Evolutionary conservation across 2,329 filamentous ascomycete species (phyloP), one percentile per base, ranked within the genome.

Genomic region (Blastomyces silverae): DNA sequence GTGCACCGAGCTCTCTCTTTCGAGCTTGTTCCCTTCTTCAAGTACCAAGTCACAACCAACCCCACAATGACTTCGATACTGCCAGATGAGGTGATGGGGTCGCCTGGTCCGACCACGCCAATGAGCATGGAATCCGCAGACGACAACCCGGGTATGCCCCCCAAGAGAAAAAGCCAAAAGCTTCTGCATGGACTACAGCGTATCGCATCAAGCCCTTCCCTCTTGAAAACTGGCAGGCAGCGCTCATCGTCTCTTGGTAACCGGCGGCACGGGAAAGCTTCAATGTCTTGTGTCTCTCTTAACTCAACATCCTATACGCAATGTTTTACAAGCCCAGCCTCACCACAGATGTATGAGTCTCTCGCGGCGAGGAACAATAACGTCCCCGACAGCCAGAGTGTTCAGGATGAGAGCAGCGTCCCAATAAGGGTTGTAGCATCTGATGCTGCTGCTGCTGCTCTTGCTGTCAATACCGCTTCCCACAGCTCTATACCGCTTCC

Each of bases 121-220:
- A 70, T 67, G 25, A 79, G 72, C 64, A 73, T 76, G 53, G 67
- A 71, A 60, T 74, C 76, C 42, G 76, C 73, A 4, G 72, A 76
- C 66, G 76, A 77, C 17, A 74, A 77, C 3, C 66, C 76, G 61
- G 78, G 78, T 39, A 76, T 75, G 50, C 77, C 76, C 2, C 80
- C 79, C 34, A 91, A 88, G 76, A 80, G 84, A 64, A 91, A 87
- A 74, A 84, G 86, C 63, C 85, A 89, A 58, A 85, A 87, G 66
- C 77, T 96, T 44, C 80, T 95, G 22, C 86, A 87, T 67, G 86
- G 87, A 42, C 82, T 96, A 60, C 88, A 93, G 67, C 87, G 90
- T 65, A 93, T 95, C 72, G 88, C 90, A 13, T 96, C 91, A 0
- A 91, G 88, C 7, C 87, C 89, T 0, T 90, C 89, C 20, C 79